Conservation (phyloP, 805 yeast genomes). For the Cyberlindnera euphorbiiphila region DNA sequence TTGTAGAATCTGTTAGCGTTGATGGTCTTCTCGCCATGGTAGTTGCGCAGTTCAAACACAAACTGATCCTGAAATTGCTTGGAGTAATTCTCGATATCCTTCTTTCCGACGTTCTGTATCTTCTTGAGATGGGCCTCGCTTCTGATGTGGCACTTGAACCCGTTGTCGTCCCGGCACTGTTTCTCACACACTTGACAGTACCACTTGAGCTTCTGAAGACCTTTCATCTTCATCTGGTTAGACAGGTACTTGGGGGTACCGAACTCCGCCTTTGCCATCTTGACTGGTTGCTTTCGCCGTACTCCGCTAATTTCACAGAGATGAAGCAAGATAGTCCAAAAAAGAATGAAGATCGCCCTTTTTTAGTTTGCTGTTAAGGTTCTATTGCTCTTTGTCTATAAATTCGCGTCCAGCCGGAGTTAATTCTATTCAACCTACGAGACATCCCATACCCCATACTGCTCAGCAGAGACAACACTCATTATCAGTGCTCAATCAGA, state of each 20-base stretch:
- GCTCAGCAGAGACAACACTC: too few species aligned
- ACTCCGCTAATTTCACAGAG: too few species aligned
- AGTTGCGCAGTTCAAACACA: slow-evolving; percentile 51
- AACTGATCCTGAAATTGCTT: slow-evolving; percentile 60
- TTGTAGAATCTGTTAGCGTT: slow-evolving; percentile 86
- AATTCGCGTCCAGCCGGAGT: too few species aligned
- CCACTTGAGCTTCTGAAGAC: slow-evolving; percentile 79
- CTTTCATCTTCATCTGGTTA: slow-evolving; percentile 74
- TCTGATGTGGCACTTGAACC: slow-evolving; percentile 83
- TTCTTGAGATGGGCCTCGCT: slow-evolving; percentile 74
- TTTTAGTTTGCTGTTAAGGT: too few species aligned
- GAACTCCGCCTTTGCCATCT: slow-evolving; percentile 55
- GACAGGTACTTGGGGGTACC: slow-evolving; percentile 70
- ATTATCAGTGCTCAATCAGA: neutral
- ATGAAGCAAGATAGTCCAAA: too few species aligned
- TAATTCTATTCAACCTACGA: too few species aligned
- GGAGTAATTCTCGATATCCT: slow-evolving; percentile 57
- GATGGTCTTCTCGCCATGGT: slow-evolving; percentile 79
- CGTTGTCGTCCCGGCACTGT: slow-evolving; percentile 95
- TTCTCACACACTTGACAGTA: slow-evolving; percentile 91
- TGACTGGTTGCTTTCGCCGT: too few species aligned
- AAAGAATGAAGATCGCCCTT: too few species aligned
- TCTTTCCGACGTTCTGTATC: slow-evolving; percentile 44
- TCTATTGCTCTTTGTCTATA: too few species aligned
- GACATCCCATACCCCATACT: too few species aligned